Base-by-base conservation (phyloP, 176 grass and related monocot genomes). In the Triticum monococcum region DNA sequence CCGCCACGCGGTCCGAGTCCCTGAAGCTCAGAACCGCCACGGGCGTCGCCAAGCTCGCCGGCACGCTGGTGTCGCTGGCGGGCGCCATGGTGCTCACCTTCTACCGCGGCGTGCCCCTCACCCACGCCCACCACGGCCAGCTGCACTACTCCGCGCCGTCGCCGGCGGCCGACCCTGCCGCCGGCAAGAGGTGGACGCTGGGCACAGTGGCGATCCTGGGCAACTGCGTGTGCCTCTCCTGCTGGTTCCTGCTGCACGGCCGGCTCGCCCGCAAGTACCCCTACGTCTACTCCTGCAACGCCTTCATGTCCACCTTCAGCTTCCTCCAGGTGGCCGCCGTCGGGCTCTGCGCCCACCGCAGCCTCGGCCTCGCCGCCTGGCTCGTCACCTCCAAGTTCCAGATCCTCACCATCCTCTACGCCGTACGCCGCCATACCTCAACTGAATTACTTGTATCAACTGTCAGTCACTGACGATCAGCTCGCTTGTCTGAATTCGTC, bases 241-340 rank as follows among this genome's bases (percentile, higher is more conserved):
- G 86, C 28, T 99, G 97, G 97, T 99, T 96, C 82, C 84, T 95
- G 5, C 46, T 99, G 16, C 94, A 99, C 48, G 87, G 87, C 9
- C 89, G 86, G 57, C 85, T 96, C 3, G 54, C 86, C 48, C 88
- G 64, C 13, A 99, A 99, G 89, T 96, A 99, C 79, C 97, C 94
- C 4, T 85, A 91, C 23, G 81, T 99, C 43, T 99, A 99, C 87
- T 99, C 97, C 0, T 82, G 86, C 87, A 99, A 95, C 56, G 90
- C 92, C 1, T 68, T 99, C 79, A 91, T 95, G 79, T 94, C 91
- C 72, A 75, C 89, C 23, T 31, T 99, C 35, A 91, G 94, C 68
- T 99, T 99, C 89, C 64, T 99, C 71, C 97, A 96, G 85, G 94
- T 93, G 2, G 81, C 90, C 12, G 77, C 71, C 23, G 41, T 96